A percentile compares a stretch with the other conserved stretches of the same genome.
These are phyloP conservation scores for Mucor irregularis DNA, from an alignment of 371 early-diverging fungal genomes.

Conservation along the genomic window DNA sequence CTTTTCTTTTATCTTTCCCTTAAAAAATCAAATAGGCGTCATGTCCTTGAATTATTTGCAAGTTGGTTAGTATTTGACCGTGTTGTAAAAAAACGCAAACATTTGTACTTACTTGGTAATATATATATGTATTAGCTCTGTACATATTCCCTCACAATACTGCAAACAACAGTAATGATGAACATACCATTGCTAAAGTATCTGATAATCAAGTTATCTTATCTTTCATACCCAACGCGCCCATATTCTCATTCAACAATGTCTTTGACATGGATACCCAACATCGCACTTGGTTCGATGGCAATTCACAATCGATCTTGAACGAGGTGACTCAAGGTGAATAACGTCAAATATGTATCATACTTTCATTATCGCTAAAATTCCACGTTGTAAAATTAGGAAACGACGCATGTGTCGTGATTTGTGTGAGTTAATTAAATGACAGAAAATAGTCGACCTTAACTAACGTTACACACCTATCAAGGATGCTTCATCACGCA, in stretches of 20 bases:
- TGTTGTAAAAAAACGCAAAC: neutral
- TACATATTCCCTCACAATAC: constrained; percentile 2
- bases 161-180: neutral
- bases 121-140: neutral
- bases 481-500: constrained; percentile 4
- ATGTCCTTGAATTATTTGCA: constrained; percentile 1
- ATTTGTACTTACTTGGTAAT: too few species aligned
- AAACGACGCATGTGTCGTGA: constrained; percentile 4
- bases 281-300: neutral
- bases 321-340: constrained; percentile 10
- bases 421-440: constrained; percentile 12
- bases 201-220: constrained; percentile 16
- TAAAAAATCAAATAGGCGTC: neutral
- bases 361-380: neutral
- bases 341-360: neutral
- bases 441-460: neutral
- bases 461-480: neutral
- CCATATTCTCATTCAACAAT: constrained; percentile 4
- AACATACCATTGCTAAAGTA: constrained; percentile 6
- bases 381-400: constrained; percentile 1
- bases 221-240: neutral
- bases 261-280: constrained; percentile 8
- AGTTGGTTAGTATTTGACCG: neutral
- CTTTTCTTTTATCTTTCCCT: too few species aligned
- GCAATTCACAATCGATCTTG: neutral